Percentiles rank a stretch among this genome's conserved stretches.
Evolutionary conservation across 1,139 yeast genomes (phyloP).

Genomic region (Kazachstania sp.): DNA sequence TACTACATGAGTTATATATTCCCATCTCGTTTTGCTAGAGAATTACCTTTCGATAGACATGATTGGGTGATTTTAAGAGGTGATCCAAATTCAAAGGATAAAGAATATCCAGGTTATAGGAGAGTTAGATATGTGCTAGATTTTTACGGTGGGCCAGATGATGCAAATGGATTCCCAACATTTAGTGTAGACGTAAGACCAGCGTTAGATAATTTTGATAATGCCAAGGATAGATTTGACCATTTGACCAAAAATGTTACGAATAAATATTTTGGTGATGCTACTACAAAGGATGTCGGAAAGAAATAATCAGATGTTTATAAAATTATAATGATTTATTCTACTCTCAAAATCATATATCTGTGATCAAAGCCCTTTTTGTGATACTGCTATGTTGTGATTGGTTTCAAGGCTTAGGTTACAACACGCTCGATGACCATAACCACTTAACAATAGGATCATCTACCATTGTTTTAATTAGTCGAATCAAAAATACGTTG

Average conservation of each 20-base stretch:
- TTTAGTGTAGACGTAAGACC: slow-evolving; percentile 93
- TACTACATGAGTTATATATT: slow-evolving; percentile 57
- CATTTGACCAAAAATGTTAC: slow-evolving; percentile 41
- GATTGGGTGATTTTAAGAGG: slow-evolving; percentile 93
- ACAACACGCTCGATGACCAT: background rate
- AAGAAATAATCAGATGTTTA: background rate
- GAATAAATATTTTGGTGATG: slow-evolving; percentile 15
- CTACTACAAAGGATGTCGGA: background rate
- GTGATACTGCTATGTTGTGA: background rate
- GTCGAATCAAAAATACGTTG: no score
- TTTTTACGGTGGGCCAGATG: slow-evolving; percentile 93
- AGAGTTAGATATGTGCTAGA: slow-evolving; percentile 87
- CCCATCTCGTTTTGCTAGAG: slow-evolving; percentile 64
- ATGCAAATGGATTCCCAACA: slow-evolving; percentile 77
- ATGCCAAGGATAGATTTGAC: slow-evolving; percentile 56
- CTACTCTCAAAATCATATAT: background rate
- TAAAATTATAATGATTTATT: no score
- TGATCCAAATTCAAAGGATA: slow-evolving; percentile 23
- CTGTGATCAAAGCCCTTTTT: no score
- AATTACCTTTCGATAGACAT: slow-evolving; percentile 95
- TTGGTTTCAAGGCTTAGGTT: background rate
- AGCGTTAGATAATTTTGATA: slow-evolving; percentile 64
- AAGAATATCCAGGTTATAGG: slow-evolving; percentile 41
- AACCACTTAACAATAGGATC: no score
- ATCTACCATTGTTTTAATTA: no score